Base-by-base conservation (phyloP, 2,329 filamentous ascomycete genomes). In the Colletotrichum sp. region DNA sequence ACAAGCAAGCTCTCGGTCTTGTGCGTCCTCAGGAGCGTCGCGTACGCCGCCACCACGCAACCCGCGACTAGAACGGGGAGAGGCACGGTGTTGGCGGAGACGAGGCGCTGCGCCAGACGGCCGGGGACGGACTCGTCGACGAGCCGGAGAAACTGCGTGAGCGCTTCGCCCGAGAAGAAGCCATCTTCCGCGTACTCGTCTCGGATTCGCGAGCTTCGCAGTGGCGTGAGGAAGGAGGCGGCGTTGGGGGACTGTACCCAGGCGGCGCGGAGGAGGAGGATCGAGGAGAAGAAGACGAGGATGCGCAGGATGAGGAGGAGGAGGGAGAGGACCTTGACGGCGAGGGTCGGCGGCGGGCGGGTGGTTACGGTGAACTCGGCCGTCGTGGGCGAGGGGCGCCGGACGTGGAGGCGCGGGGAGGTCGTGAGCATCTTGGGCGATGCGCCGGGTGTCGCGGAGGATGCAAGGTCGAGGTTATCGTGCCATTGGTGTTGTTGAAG, bases 291-390 rank as follows among this genome's bases (percentile, higher is more conserved):
- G 73, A 85, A 76, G 55, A 89, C 79, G 24, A 85, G 77, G 34
- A 90, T 74, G 38, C 89, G 87, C 36, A 87, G 67, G 72, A 87
- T 79, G 75, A 88, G 81, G 48, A 90, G 84, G 60, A 88, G 78
- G 60, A 83, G 76, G 67, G 89, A 83, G 24, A 90, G 82, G 38
- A 89, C 78, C 55, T 87, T 89, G 8, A 90, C 84, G 3, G 88
- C 80, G 18, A 90, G 76, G 1, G 89, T 90, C 6, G 86, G 82
- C 0, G 87, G 85, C 1, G 94, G 92, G 60, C 92, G 92, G 74
- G 96, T 98, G 43, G 96, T 97, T 72, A 98, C 95, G 34, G 94
- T 98, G 89, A 96, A 99, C 79, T 95, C 94, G 82, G 95, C 93
- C n/a, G 97, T 98, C 4, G 96, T 98, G 63, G 95, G 93, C 28